Evolutionary conservation across 2,329 filamentous ascomycete genomes (phyloP).

Genomic region (Neofusicoccum cordaticola): DNA sequence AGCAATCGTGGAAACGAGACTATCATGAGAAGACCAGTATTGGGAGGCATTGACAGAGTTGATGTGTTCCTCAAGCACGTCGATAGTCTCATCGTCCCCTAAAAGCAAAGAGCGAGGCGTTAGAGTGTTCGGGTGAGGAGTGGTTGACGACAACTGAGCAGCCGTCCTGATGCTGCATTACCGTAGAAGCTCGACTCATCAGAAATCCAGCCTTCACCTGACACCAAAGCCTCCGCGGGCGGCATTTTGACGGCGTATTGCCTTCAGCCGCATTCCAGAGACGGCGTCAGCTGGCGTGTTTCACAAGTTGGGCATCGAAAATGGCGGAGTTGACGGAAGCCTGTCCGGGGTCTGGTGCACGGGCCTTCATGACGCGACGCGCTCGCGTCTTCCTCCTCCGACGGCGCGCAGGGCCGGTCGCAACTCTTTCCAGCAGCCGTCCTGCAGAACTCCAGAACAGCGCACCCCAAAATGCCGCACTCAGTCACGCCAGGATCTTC

Average conservation of each 20-base stretch:
- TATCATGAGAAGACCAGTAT: conserved; percentile 9
- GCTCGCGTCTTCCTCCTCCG: conserved; percentile 8
- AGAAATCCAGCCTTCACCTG: conserved; percentile 34
- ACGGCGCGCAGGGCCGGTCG: background rate
- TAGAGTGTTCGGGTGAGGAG: background rate
- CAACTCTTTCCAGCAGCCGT: background rate
- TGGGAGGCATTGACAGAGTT: background rate
- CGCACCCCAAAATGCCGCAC: conserved; percentile 42
- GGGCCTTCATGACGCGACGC: conserved; percentile 4
- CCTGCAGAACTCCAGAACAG: background rate
- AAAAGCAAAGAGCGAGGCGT: background rate
- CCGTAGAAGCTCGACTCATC: conserved; percentile 48
- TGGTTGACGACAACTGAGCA: background rate
- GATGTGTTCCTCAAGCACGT: background rate
- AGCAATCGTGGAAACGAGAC: background rate
- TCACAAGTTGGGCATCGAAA: background rate
- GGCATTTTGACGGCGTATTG: background rate
- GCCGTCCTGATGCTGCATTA: conserved; percentile 22
- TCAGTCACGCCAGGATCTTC: conserved; percentile 41
- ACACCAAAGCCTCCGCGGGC: conserved; percentile 26
- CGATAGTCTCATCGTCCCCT: conserved; percentile 19
- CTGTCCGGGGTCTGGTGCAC: background rate
- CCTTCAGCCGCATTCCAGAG: background rate
- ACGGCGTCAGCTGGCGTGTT: background rate
- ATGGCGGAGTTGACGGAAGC: background rate